Conservation (phyloP, 2,329 filamentous ascomycete species). For the Metarhizium robertsii region DNA sequence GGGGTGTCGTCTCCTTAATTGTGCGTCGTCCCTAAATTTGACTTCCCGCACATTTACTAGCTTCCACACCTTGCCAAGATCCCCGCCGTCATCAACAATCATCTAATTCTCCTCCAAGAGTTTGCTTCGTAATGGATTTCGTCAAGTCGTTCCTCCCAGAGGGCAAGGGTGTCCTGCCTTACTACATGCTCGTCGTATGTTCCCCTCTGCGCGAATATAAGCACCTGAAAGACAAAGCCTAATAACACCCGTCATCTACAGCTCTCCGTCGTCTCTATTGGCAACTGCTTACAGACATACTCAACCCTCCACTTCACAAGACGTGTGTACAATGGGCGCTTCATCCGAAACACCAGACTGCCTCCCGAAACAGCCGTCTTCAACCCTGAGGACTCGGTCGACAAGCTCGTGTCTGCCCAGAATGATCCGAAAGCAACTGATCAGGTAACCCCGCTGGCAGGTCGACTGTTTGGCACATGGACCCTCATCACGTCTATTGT, state of each 20-base stretch:
- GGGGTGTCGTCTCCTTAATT: no score
- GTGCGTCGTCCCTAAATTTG: no score
- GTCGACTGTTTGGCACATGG: constrained; percentile 80
- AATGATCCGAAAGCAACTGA: constrained; percentile 39
- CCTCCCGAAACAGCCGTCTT: constrained; percentile 28
- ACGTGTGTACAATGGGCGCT: constrained; percentile 71
- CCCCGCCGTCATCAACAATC: not conserved
- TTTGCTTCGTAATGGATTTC: constrained; percentile 30
- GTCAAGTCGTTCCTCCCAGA: constrained; percentile 35
- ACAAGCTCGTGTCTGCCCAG: constrained; percentile 39
- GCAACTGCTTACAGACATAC: constrained; percentile 82
- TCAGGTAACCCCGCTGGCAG: constrained; percentile 65
- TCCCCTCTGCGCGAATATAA: constrained; percentile 1
- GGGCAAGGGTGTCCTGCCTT: constrained; percentile 45
- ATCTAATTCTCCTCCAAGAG: not conserved
- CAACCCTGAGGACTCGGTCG: constrained; percentile 42
- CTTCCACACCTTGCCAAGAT: not conserved
- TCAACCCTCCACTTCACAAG: constrained; percentile 69
- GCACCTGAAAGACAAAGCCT: not conserved
- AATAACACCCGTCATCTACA: constrained; percentile 24
- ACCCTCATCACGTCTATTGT: constrained; percentile 70
- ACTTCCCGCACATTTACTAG: not conserved
- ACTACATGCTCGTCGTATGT: constrained; percentile 47
- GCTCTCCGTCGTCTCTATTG: constrained; percentile 74
- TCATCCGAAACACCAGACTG: constrained; percentile 40